Base-by-base conservation (phyloP, 208 protist genomes). In the Eutreptiella sp. region DNA sequence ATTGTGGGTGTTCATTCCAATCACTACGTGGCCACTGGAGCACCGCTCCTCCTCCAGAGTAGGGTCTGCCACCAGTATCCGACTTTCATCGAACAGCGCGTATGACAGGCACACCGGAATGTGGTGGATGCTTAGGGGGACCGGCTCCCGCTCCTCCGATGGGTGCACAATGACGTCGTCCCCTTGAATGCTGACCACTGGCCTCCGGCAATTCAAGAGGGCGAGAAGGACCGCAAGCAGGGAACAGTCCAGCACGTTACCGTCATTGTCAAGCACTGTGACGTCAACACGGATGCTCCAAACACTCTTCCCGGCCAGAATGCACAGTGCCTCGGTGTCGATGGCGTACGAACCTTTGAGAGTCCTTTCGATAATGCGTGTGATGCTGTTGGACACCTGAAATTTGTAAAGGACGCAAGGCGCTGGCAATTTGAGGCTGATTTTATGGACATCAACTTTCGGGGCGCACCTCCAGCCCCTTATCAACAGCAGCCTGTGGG, bases 301-400 rank as follows among this genome's bases (percentile, higher is more conserved):
- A 57, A 94, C 93, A 19, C 87, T 85, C 24, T 80, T 74, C 16
- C 89, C 89, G 0, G 92, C 85, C 28, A 97, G 60, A 27, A 97
- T 85, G 68, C 94, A 98, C 21, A 98, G 77, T 9, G 80, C 74
- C 63, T 97, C 94, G 4, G 84, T 93, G 75, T 98, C 92, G 0
- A 98, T 64, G 0, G 94, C 91, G 53, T 81, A 76, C 27, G 83
- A 84, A 4, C 67, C 72, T 42, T 80, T 78, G 26, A 96, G 69
- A 16, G 88, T 73, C 4, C 85, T 70, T 43, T 92, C 87, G 21
- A 97, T 61, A 26, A 93, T 77, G 28, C 75, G 63, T n/a, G 63
- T 74, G 0, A 94, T n/a, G n/a, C n/a, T n/a, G n/a, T n/a, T n/a
- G n/a, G n/a, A n/a, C n/a, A n/a, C n/a, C n/a, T n/a, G n/a, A n/a